Evolutionary conservation across 2,329 filamentous ascomycete species (phyloP), one percentile per base, ranked within the genome.

Genomic region (Tolypocladium ovalisporum): DNA sequence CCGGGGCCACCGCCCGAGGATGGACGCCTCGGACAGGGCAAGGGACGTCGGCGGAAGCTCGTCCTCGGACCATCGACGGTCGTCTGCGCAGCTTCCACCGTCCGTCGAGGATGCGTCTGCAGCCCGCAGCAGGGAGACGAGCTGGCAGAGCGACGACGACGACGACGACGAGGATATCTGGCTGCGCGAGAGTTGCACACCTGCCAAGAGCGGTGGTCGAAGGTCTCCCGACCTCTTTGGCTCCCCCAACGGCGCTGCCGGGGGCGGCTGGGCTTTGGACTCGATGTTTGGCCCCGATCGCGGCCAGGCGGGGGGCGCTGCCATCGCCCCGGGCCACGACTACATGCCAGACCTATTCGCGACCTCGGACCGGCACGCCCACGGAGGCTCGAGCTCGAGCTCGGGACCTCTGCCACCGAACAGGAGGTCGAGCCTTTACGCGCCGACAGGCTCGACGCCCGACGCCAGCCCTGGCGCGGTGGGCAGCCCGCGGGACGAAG

Each of bases 161-260:
- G 73, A 71, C n/a, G 73, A 75, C 19, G 69, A 75, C 5, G 63
- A 80, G 6, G 82, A 84, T 56, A 80, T 81, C 29, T 85, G 81
- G 81, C 75, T 84, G 69, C 76, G 75, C 8, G 79, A 82, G 65
- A 79, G 79, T 56, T 67, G 75, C 36, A 78, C 78, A 52, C 74
- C 77, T 0, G 59, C 60, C 4, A 58, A 56, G 1, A 66, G 67
- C 0, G 65, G 62, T 1, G 64, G 65, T 9, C 66, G 69, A 32
- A 62, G 62, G 0, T 81, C 80, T 4, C 80, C 80, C 0, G 81
- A 83, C 57, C 69, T 83, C 1, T 83, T 83, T 58, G 72, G 75
- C 22, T 82, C 84, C 58, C 80, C 80, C 0, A 68, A 67, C 0
- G 69, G 65, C 8, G 65, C 71, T 0, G 58, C 62, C n/a, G 67